A percentile compares a stretch with the other conserved stretches of the same genome.
These are phyloP conservation scores for Diaporthe amygdali DNA, from an alignment of 2,329 filamentous ascomycete species.

Conservation along the genomic window DNA sequence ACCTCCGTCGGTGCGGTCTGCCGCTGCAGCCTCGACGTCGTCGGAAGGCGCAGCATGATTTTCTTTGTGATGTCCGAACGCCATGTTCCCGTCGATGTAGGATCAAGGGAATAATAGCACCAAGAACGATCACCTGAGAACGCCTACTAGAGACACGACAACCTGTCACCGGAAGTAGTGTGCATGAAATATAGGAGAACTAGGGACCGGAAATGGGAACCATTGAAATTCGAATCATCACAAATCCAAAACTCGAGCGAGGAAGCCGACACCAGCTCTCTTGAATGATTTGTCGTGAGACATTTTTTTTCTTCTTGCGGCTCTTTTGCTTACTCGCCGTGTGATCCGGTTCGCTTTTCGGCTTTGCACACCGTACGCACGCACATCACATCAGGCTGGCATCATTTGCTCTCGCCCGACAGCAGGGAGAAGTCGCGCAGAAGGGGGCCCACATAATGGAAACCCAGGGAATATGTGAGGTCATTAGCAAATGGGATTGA, in stretches of 20 bases:
- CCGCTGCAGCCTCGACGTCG: slow-evolving; percentile 23
- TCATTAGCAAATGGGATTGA: slow-evolving; percentile 3
- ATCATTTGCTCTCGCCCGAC: neutral
- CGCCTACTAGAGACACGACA: slow-evolving; percentile 4
- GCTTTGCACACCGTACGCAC: neutral
- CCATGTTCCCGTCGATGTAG: neutral
- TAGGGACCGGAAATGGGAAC: slow-evolving; percentile 6
- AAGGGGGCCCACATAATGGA: neutral
- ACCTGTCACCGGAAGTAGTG: slow-evolving; percentile 12
- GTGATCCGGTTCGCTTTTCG: slow-evolving; percentile 5
- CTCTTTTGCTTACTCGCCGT: neutral
- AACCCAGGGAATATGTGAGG: neutral
- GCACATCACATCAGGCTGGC: neutral
- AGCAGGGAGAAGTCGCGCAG: neutral
- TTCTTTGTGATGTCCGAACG: slow-evolving; percentile 13
- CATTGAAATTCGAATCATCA: neutral
- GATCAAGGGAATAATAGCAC: neutral
- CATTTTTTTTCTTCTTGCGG: neutral
- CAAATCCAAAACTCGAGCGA: neutral
- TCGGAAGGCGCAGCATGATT: neutral
- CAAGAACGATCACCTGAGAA: slow-evolving; percentile 12
- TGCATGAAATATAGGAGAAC: neutral
- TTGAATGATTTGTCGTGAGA: neutral
- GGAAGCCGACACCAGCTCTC: neutral
- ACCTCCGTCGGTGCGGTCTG: neutral